Evolutionary conservation across 2,329 filamentous ascomycete genomes (phyloP).

Genomic region (Xylariomycetidae sp.): DNA sequence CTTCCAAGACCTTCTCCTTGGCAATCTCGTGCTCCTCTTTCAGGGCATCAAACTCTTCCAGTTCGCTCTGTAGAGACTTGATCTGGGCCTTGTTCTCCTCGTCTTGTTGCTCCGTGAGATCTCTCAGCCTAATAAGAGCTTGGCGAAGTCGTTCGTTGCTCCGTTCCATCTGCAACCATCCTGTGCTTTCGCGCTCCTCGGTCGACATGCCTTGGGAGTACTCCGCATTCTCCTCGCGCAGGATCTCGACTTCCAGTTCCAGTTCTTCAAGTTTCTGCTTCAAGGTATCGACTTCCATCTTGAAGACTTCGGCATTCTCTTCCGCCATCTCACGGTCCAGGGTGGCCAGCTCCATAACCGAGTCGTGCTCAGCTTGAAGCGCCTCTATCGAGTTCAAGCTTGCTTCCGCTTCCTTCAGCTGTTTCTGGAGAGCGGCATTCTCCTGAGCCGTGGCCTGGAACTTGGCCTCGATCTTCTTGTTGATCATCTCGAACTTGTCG

Average conservation of each 20-base stretch:
- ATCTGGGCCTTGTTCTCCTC: constrained; percentile 71
- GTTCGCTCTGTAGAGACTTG: constrained; percentile 64
- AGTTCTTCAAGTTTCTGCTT: constrained; percentile 76
- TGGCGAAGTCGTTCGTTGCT: constrained; percentile 84
- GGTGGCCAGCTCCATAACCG: constrained; percentile 76
- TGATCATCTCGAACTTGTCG: constrained; percentile 75
- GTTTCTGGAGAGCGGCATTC: constrained; percentile 66
- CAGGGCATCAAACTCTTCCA: constrained; percentile 59
- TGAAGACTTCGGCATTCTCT: constrained; percentile 77
- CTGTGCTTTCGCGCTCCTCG: constrained; percentile 79
- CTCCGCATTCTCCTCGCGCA: constrained; percentile 82
- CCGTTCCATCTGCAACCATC: constrained; percentile 87
- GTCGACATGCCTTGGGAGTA: constrained; percentile 77
- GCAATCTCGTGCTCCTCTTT: constrained; percentile 65
- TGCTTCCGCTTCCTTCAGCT: constrained; percentile 68
- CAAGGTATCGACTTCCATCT: constrained; percentile 71
- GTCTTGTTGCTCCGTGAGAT: constrained; percentile 82
- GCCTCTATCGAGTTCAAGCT: constrained; percentile 64
- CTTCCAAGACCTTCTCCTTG: constrained; percentile 66
- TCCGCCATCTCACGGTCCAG: constrained; percentile 96
- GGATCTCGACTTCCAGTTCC: constrained; percentile 79
- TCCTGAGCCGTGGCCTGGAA: constrained; percentile 82
- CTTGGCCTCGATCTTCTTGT: constrained; percentile 86
- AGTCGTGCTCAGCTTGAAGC: constrained; percentile 77
- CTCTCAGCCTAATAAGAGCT: constrained; percentile 75